These are phyloP conservation scores for Agapanthus africanus DNA, from an alignment of 106 monocot genomes.

Conservation along the genomic window DNA sequence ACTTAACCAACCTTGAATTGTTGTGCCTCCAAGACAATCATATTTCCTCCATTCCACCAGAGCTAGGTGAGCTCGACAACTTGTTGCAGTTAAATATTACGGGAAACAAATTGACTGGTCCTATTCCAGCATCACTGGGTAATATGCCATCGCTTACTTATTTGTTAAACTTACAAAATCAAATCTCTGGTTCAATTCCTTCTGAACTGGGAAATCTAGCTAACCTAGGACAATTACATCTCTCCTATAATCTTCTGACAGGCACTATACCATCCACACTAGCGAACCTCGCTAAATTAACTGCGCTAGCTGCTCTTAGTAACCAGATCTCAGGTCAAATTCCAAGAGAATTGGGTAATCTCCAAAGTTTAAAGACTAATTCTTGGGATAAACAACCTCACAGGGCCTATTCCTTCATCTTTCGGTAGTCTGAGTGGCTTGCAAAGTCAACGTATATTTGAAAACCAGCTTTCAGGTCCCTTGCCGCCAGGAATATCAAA, in stretches of 20 bases:
- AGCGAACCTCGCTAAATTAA: conserved; percentile 7
- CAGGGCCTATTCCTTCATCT: conserved; percentile 14
- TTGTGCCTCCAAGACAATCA: neutral
- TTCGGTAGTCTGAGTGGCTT: conserved; percentile 14
- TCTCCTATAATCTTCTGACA: neutral
- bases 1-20: neutral
- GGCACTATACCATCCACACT: conserved; percentile 8
- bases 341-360: conserved; percentile 4
- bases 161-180: neutral
- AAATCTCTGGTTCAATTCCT: conserved; percentile 15
- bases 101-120: conserved; percentile 4
- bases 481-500: conserved; percentile 12
- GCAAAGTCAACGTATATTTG: conserved; percentile 5
- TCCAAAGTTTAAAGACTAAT: neutral
- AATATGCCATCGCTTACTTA: neutral
- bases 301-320: neutral
- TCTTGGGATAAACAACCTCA: conserved; percentile 2
- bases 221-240: neutral
- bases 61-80: conserved; percentile 1
- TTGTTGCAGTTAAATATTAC: neutral
- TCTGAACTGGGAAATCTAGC: neutral
- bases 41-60: conserved; percentile 13
- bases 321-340: conserved; percentile 13
- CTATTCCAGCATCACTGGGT: conserved; percentile 16
- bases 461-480: conserved; percentile 18